Evolutionary conservation across 306 rosid genomes (phyloP).

Genomic region (Lathyrus oleraceus): DNA sequence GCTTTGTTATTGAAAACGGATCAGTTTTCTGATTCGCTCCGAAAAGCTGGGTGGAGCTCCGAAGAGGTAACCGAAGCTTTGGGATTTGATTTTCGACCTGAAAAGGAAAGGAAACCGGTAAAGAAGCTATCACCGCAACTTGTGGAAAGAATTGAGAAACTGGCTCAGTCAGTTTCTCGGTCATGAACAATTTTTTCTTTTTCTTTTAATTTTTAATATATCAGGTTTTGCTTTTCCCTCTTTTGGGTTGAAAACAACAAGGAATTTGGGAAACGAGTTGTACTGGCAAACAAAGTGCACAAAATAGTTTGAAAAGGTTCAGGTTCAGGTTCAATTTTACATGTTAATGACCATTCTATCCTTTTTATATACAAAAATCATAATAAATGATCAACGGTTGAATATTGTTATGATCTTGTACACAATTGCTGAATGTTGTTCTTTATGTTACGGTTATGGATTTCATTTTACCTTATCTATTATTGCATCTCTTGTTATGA

Average conservation of each 20-base stretch:
- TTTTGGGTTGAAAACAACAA: conserved; percentile 31
- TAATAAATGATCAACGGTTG: not conserved
- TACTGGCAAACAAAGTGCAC: conserved; percentile 49
- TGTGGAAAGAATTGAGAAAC: conserved; percentile 72
- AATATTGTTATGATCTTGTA: not conserved
- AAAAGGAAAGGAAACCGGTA: conserved; percentile 73
- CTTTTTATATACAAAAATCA: conserved; percentile 10
- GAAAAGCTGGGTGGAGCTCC: conserved; percentile 98
- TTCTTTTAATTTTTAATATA: not conserved
- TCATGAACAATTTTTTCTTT: conserved; percentile 34
- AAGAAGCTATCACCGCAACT: conserved; percentile 86
- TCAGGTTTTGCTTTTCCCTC: conserved; percentile 43
- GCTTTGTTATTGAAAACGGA: conserved; percentile 81
- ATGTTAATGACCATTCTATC: conserved; percentile 10
- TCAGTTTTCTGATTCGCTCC: conserved; percentile 74
- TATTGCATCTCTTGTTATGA: not conserved
- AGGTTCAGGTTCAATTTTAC: conserved; percentile 36
- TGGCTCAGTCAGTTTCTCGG: conserved; percentile 88
- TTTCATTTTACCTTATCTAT: too few relatives aligned
- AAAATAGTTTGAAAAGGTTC: conserved; percentile 41
- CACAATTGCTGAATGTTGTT: not conserved
- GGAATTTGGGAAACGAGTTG: conserved; percentile 48
- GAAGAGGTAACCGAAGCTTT: conserved; percentile 88
- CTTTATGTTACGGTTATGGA: too few relatives aligned
- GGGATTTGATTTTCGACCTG: conserved; percentile 90